These are phyloP conservation scores for Phytophthora chlamydospora DNA, from an alignment of 352 stramenopile genomes.

Conservation along the genomic window DNA sequence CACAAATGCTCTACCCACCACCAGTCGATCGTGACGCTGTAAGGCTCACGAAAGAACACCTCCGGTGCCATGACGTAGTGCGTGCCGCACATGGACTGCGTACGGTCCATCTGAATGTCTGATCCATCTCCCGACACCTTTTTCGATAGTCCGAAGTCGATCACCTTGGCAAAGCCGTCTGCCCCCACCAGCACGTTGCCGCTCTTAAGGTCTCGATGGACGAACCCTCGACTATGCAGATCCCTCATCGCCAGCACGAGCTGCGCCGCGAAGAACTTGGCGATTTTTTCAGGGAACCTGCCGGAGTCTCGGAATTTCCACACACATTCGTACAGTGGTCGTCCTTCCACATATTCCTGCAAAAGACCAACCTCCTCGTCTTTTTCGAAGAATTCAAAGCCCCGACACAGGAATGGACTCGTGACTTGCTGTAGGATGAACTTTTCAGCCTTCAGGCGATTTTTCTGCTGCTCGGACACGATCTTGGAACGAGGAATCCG, in stretches of 20 bases:
- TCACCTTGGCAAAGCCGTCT: slow-evolving; percentile 55
- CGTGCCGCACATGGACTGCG: slow-evolving; percentile 67
- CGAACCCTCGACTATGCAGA: slow-evolving; percentile 56
- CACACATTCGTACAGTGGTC: slow-evolving; percentile 72
- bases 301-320: slow-evolving; percentile 54
- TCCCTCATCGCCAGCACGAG: slow-evolving; percentile 64
- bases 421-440: slow-evolving; percentile 41
- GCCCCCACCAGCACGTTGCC: slow-evolving; percentile 68
- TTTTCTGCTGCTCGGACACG: slow-evolving; percentile 43
- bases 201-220: slow-evolving; percentile 86
- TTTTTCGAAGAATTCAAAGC: slow-evolving; percentile 39
- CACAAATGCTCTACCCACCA: slow-evolving; percentile 46
- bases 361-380: slow-evolving; percentile 38
- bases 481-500: slow-evolving; percentile 51
- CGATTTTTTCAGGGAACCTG: slow-evolving; percentile 57
- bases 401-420: slow-evolving; percentile 58
- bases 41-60: slow-evolving; percentile 46
- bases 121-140: slow-evolving; percentile 4
- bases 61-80: slow-evolving; percentile 83
- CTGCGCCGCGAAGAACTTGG: slow-evolving; percentile 70
- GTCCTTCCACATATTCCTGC: slow-evolving; percentile 67
- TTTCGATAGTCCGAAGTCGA: slow-evolving; percentile 81
- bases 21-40: slow-evolving; percentile 63
- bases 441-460: slow-evolving; percentile 52
- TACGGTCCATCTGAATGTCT: slow-evolving; percentile 4